Evolutionary conservation across 164 flowering plant genomes (phyloP), one percentile per base, ranked within the genome.

Genomic region (Liriodendron chinense): DNA sequence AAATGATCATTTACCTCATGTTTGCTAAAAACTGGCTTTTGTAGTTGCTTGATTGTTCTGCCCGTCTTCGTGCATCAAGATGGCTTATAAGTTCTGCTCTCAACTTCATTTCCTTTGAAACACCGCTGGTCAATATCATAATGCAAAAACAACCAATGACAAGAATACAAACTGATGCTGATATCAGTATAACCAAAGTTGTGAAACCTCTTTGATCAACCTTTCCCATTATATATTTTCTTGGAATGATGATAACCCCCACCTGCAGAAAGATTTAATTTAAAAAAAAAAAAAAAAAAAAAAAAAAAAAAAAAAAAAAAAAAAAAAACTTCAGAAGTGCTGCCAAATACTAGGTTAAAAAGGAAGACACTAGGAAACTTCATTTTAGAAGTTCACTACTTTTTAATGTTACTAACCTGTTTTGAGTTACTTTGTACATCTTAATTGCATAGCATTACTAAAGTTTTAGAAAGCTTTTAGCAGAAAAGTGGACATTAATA

Each of bases 1-100:
- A 20, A 74, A 63, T 47, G 56, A 67, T 7, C 59, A 75, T 77
- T 78, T 34, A 89, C 99, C 99, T 96, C 98, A 94, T 96, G 74
- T 96, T 96, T 79, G 99, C 99, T 65, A 96, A 78, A 85, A 96
- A 96, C 82, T 96, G 99, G 82, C 97, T 96, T 80, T 96, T 96
- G 81, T 91, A 96, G 84, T 96, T 96, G 88, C 89, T 96, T 65
- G 99, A 96, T 73, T 98, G 98, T 82, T 96, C 99, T 66, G 99
- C 99, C 53, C 89, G 86, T 82, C 99, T 88, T 84, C 99, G 87
- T 80, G 99, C 98, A 78, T 96, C 97, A 25, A 96, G 89, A 82
- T 96, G 98, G 80, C 92, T 96, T 75, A 96, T 96, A 50, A 96
- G 82, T 75, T 87, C 95, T 77, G 99, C 99, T 82, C 99, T 87